Base-by-base conservation (phyloP, 148 eudicot genomes). In the Euryodendron excelsum region DNA sequence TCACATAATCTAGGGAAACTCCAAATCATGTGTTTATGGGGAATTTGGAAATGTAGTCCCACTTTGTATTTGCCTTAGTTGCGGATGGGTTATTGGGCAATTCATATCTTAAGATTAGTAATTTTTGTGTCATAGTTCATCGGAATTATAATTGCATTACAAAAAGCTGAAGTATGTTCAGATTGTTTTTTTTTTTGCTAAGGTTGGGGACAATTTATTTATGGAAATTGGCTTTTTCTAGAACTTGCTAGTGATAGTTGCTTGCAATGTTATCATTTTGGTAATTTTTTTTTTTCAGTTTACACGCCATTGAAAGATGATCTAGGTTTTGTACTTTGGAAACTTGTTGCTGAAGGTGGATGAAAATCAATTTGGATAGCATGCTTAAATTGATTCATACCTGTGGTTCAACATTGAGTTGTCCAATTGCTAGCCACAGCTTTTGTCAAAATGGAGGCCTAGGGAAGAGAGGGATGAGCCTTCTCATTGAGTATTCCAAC, bases 41-140 rank as follows among this genome's bases (percentile, higher is more conserved):
- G 34, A 6, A 48, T 21, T 45, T 27, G 3, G 21, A 25, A 69
- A 11, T 25, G 73, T 27, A 69, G 27, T 47, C 20, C 74, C 13
- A 48, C 3, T 3, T 14, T 31, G 44, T 11, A 20, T 20, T 70
- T 45, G 13, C 10, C 36, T 27, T 70, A 30, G 31, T 31, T 48
- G 52, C 25, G 28, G 23, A 70, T n/a, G n/a, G n/a, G n/a, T n/a
- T n/a, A 69, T 69, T 69, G 34, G 48, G 53, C 73, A 41, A 41
- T 62, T 44, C 48, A 37, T 36, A 66, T 8, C 21, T 23, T 41
- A 20, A 4, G 20, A 48, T 23, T 70, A 15, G 1, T 69, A 5
- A 70, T 11, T 9, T 18, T 70, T 37, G 14, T 67, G 71, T 17
- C 44, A 5, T 36, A 15, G 18, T 70, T 25, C 7, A 70, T 6